phyloP scores from a whole-genome alignment of 2,329 filamentous ascomycete genomes.

The Alternaria ventricosa region DNA sequence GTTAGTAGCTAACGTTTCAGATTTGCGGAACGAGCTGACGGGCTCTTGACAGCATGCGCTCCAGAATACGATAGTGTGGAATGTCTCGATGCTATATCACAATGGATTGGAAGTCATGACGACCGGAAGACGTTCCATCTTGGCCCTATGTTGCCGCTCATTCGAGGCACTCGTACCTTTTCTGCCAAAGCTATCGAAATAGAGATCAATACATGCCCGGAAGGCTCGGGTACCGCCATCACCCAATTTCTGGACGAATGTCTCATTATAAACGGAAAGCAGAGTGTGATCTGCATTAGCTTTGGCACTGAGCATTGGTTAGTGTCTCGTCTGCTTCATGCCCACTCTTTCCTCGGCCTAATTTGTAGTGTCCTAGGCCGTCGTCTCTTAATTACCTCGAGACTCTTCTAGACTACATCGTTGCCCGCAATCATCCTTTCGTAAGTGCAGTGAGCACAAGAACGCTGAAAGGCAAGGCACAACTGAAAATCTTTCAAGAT shows the following conservation, averaged over 20 bases:
- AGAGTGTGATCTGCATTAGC: background rate
- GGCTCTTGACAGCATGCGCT: background rate
- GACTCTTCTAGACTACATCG: background rate
- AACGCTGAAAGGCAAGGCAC: fast-evolving
- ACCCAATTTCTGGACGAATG: background rate
- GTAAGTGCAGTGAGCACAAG: background rate
- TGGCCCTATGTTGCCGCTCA: background rate
- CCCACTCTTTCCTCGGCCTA: background rate
- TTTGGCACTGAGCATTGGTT: background rate
- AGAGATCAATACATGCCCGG: background rate
- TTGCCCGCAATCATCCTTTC: background rate
- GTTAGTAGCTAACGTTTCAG: background rate
- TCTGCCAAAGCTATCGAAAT: background rate
- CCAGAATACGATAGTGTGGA: background rate
- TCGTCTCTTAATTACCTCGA: background rate
- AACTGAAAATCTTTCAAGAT: background rate
- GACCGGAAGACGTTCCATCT: background rate
- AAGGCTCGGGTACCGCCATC: background rate
- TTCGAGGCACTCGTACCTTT: background rate
- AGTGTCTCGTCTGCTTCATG: background rate
- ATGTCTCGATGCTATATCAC: background rate
- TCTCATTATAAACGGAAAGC: background rate
- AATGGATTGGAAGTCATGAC: background rate
- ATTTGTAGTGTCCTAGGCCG: background rate
- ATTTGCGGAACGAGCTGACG: background rate